Conservation (phyloP, 2,329 filamentous ascomycete genomes). For the Orbilia ellipsospora region DNA sequence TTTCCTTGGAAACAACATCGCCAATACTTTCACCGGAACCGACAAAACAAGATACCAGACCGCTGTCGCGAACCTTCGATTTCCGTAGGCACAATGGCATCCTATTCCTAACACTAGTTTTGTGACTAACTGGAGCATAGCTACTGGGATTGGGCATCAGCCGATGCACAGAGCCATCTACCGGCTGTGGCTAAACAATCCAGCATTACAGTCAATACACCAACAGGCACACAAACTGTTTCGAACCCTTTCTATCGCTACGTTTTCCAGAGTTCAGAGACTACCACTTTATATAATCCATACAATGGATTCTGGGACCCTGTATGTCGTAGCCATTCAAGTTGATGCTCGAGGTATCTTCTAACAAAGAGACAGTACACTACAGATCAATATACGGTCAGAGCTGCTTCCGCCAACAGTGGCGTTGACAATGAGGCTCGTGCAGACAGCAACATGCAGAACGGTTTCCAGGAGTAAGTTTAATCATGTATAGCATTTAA, state of each 20-base stretch:
- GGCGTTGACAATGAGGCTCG: conserved; percentile 26
- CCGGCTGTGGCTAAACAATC: conserved; percentile 33
- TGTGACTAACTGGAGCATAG: conserved; percentile 39
- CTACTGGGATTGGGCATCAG: conserved; percentile 57
- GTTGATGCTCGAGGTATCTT: not conserved
- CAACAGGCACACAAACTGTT: conserved; percentile 18
- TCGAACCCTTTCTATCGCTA: conserved; percentile 17
- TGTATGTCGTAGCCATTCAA: not conserved
- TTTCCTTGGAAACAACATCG: conserved; percentile 37
- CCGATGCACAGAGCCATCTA: conserved; percentile 38
- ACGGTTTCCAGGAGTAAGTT: conserved; percentile 19
- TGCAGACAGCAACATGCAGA: conserved; percentile 23
- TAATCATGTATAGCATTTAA: not conserved
- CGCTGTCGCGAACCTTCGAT: conserved; percentile 51
- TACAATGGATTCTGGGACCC: not conserved
- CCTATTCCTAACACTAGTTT: not conserved
- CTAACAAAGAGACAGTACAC: conserved; percentile 2
- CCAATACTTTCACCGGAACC: conserved; percentile 50
- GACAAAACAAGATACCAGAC: conserved; percentile 52
- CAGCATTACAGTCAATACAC: conserved; percentile 41
- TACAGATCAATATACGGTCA: not conserved
- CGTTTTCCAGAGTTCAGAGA: not conserved
- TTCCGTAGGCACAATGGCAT: conserved; percentile 52
- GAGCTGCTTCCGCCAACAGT: conserved; percentile 1
- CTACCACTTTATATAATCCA: not conserved